Conservation (phyloP, 2,329 filamentous ascomycete species). For the Phyllachora maydis region DNA sequence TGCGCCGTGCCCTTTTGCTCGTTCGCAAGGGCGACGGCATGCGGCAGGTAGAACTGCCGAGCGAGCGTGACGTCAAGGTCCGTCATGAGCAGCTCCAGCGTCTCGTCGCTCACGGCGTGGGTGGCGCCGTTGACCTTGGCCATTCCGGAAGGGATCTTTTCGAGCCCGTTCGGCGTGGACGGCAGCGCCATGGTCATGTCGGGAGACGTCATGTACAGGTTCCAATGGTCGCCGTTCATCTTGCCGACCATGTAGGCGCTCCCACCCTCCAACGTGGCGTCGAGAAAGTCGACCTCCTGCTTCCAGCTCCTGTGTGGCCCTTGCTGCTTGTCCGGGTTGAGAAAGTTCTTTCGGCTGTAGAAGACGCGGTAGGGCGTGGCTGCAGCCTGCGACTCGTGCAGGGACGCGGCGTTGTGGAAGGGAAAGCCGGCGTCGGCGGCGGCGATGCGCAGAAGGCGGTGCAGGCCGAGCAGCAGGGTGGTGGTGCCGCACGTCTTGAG, state of each 20-base stretch:
- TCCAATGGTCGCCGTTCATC: slow-evolving; percentile 99
- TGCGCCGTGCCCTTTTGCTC: slow-evolving; percentile 39
- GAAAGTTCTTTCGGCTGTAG: slow-evolving; percentile 96
- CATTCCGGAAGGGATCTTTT: slow-evolving; percentile 32
- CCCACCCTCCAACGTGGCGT: slow-evolving; percentile 76
- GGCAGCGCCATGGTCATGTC: slow-evolving; percentile 64
- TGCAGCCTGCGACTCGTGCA: slow-evolving; percentile 48
- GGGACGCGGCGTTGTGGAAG: slow-evolving; percentile 45
- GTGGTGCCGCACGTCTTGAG: slow-evolving; percentile 97
- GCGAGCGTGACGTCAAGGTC: slow-evolving; percentile 48
- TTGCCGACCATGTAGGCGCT: slow-evolving; percentile 99
- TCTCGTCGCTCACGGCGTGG: slow-evolving; percentile 50
- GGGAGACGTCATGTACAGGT: slow-evolving; percentile 87
- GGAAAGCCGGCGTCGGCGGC: slow-evolving; percentile 78
- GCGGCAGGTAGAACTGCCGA: slow-evolving; percentile 47
- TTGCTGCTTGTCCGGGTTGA: slow-evolving; percentile 85
- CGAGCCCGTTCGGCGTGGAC: slow-evolving; percentile 56
- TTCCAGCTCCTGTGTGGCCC: slow-evolving; percentile 96
- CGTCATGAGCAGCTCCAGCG: slow-evolving; percentile 53
- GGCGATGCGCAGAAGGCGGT: slow-evolving; percentile 82
- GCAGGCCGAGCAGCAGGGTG: slow-evolving; percentile 73
- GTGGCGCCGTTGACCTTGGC: slow-evolving; percentile 19
- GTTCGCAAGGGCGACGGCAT: slow-evolving; percentile 78
- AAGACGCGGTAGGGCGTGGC: slow-evolving; percentile 91
- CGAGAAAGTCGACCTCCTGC: slow-evolving; percentile 81